These are phyloP conservation scores for Xylariaceae sp. DNA, from an alignment of 2,329 filamentous ascomycete species.

Conservation along the genomic window DNA sequence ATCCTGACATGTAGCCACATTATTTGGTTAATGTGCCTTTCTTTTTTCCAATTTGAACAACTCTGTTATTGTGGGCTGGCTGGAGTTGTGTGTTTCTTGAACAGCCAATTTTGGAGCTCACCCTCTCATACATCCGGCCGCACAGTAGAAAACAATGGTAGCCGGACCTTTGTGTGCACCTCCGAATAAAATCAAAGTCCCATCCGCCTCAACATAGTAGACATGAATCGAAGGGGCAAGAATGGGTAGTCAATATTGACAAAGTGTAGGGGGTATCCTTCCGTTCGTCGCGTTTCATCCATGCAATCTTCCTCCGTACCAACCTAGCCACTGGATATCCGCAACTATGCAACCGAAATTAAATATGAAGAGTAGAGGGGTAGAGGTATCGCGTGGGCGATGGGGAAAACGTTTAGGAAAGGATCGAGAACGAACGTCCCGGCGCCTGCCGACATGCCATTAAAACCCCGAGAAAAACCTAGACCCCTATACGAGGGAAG, in stretches of 20 bases:
- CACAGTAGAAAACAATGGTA: conserved; percentile 31
- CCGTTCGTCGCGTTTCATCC: conserved; percentile 43
- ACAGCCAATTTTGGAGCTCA: conserved; percentile 29
- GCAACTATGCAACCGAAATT: conserved; percentile 36
- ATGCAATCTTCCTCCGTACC: conserved; percentile 41
- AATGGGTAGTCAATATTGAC: conserved; percentile 34
- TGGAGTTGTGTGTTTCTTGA: conserved; percentile 28
- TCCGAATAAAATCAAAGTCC: conserved; percentile 25
- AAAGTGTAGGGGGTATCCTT: conserved; percentile 45
- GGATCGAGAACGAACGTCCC: conserved; percentile 43
- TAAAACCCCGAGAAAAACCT: conserved; percentile 30
- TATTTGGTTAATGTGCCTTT: conserved; percentile 28
- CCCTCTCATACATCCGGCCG: conserved; percentile 27
- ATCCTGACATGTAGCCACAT: conserved; percentile 38
- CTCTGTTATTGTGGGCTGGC: conserved; percentile 23
- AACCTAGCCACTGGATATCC: conserved; percentile 31
- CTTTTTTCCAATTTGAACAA: conserved; percentile 36
- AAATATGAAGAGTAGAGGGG: conserved; percentile 27
- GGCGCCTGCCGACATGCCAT: conserved; percentile 38
- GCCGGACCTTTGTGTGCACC: conserved; percentile 37
- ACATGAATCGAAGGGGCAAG: conserved; percentile 36
- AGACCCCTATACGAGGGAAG: conserved; percentile 25
- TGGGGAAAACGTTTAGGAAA: conserved; percentile 42
- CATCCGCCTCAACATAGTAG: conserved; percentile 36
- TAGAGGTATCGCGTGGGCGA: conserved; percentile 44